phyloP scores from a whole-genome alignment of 176 grass and related monocot genomes.

The Tuctoria greenei region DNA sequence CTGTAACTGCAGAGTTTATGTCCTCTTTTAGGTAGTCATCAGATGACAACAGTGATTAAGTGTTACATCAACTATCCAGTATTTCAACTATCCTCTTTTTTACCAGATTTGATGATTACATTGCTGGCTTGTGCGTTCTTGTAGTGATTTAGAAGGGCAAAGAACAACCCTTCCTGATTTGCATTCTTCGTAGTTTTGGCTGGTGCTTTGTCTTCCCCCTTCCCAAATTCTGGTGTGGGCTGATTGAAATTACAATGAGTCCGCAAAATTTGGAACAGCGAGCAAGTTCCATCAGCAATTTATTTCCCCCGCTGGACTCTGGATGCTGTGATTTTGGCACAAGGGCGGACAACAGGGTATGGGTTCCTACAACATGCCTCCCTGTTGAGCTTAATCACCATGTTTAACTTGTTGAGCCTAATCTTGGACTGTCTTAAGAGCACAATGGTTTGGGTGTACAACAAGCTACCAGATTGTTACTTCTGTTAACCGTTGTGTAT shows the following conservation, averaged over 20 bases:
- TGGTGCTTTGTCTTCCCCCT: background rate
- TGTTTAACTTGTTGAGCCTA: too few relatives aligned
- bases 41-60: too few relatives aligned
- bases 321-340: slow-evolving; percentile 22
- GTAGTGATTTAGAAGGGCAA: background rate
- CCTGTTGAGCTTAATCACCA: too few relatives aligned
- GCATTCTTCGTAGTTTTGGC: background rate
- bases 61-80: too few relatives aligned
- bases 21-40: slow-evolving; percentile 55
- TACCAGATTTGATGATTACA: background rate
- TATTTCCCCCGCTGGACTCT: background rate
- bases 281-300: slow-evolving; percentile 4
- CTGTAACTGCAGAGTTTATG: slow-evolving; percentile 53
- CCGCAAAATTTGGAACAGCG: background rate
- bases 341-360: slow-evolving; percentile 6
- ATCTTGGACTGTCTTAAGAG: too few relatives aligned
- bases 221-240: background rate
- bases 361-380: background rate
- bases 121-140: background rate
- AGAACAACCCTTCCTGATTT: slow-evolving; percentile 11
- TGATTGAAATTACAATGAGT: background rate
- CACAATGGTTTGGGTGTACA: too few relatives aligned
- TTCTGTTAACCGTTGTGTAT: too few relatives aligned
- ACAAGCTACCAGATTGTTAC: too few relatives aligned
- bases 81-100: too few relatives aligned